Conservation (phyloP, 2,329 filamentous ascomycete genomes). For the Talaromyces sp. region DNA sequence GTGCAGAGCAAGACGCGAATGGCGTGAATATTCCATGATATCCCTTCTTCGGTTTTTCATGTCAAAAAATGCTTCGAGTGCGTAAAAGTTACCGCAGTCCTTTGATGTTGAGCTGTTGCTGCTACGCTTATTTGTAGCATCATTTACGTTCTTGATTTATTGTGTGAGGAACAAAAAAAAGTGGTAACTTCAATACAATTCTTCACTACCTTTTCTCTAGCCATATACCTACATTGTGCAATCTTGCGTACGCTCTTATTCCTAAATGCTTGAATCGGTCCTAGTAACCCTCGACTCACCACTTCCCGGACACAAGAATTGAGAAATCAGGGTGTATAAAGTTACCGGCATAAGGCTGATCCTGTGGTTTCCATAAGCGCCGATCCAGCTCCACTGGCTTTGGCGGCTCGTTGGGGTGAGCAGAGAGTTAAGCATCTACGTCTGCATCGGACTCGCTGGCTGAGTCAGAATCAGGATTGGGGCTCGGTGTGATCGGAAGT, state of each 20-base stretch:
- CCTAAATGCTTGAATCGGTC: neutral
- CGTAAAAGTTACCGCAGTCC: neutral
- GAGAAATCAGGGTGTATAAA: neutral
- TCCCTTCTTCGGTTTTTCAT: neutral
- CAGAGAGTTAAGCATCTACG: neutral
- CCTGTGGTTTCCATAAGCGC: neutral
- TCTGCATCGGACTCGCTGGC: neutral
- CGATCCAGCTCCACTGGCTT: neutral
- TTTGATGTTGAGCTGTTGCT: neutral
- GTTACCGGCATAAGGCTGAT: neutral
- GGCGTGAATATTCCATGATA: conserved; percentile 29
- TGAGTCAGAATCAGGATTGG: neutral
- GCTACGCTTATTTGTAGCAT: neutral
- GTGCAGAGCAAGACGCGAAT: conserved; percentile 12
- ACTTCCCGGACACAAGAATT: neutral
- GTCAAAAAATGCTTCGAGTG: neutral
- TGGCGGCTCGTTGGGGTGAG: neutral
- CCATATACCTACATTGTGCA: neutral
- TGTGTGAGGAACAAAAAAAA: neutral
- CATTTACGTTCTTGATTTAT: neutral
- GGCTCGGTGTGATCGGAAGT: neutral
- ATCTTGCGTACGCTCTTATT: neutral
- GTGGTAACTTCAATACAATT: neutral
- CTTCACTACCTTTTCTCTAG: neutral
- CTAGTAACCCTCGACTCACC: neutral